Evolutionary conservation across 805 yeast genomes (phyloP), one percentile per base, ranked within the genome.

Genomic region (Ogataea philodendri): DNA sequence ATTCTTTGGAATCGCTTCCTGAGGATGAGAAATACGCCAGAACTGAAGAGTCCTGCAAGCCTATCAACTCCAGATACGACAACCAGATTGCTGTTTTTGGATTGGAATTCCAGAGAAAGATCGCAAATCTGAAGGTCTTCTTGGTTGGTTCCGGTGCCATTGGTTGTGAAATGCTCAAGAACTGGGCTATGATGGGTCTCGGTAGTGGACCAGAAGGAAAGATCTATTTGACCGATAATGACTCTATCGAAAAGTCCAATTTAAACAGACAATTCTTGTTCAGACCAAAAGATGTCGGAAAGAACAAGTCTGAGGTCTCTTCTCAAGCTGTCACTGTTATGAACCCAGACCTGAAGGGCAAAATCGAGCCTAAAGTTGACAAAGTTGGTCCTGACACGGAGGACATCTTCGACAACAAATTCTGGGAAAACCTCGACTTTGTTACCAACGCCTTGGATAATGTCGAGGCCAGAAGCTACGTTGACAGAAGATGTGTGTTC

Each of bases 111-210:
- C 90, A 87, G 57, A 77, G 82, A 53, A 67, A 66, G 27, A 65
- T 93, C 39, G 76, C 85, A 23, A 86, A 89, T 60, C 66, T 84
- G 45, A 82, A 78, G 54, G 87, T 89, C 3, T 90, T 93, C 62
- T 69, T 93, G 48, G 98, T 93, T 25, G 98, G 98, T 28, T 73
- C 97, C 2, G 98, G 98, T 59, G 98, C 98, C 13, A 93, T 93
- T 68, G 98, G 98, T 24, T 93, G 98, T 68, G 98, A 93, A 66
- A 90, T 93, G 89, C 71, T 93, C 54, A 93, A 93, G 65, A 89
- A 87, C 57, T 93, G 97, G 97, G 96, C 98, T 5, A 74, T 93
- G 74, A 73, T 89, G 76, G 98, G 98, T 28, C 67, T 93, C 35
- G 97, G 95, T 22, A 73, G 95, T 15, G 97, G 97, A 26, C 86